A percentile compares a stretch with the other conserved stretches of the same genome.
Conservation (phyloP, 140 eudicot species). For the Oenanthe javanica region DNA sequence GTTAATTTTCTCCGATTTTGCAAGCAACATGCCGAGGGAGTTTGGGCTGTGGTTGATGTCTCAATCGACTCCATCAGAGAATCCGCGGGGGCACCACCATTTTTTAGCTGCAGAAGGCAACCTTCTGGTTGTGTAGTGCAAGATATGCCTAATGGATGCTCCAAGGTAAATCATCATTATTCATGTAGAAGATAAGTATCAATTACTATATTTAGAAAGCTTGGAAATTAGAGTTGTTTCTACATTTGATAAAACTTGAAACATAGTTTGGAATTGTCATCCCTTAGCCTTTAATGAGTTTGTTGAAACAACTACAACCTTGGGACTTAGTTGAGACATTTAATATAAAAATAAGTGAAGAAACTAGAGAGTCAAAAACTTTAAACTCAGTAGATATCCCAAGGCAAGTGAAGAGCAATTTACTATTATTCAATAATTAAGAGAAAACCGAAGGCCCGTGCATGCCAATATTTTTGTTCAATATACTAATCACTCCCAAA, state of each 20-base stretch:
- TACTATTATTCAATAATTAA: background rate
- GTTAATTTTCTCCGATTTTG: slow-evolving; percentile 85
- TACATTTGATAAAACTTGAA: background rate
- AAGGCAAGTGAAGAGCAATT: background rate
- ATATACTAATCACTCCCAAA: background rate
- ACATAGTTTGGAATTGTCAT: slow-evolving; percentile 2
- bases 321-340: slow-evolving; percentile 30
- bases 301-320: slow-evolving; percentile 49
- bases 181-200: background rate
- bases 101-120: slow-evolving; percentile 67
- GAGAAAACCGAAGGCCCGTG: slow-evolving; percentile 20
- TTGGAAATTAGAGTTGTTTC: background rate
- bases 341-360: slow-evolving; percentile 17
- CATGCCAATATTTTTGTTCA: slow-evolving; percentile 26
- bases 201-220: background rate
- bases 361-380: background rate
- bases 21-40: slow-evolving; percentile 96
- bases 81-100: slow-evolving; percentile 32
- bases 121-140: slow-evolving; percentile 96
- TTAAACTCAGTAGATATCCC: background rate
- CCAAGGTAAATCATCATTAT: slow-evolving; percentile 52
- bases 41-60: slow-evolving; percentile 97
- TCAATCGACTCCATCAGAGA: slow-evolving; percentile 73
- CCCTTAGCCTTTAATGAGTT: slow-evolving; percentile 66
- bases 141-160: slow-evolving; percentile 99